Base-by-base conservation (phyloP, 148 eudicot genomes). In the Rhododendron simsii region DNA sequence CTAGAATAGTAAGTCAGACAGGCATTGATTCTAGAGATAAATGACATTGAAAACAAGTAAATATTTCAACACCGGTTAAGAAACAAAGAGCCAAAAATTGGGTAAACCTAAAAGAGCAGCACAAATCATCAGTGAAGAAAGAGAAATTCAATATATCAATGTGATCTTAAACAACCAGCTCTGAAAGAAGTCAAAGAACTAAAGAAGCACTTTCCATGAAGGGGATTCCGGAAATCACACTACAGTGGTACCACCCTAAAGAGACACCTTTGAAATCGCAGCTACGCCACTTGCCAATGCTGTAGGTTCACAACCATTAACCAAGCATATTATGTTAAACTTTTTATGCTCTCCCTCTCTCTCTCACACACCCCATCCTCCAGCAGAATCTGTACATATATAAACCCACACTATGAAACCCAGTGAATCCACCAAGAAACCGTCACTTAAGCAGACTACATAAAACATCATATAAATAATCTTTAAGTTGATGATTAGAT, bases 1-100 rank as follows among this genome's bases (percentile, higher is more conserved):
- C 55, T 50, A 86, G 7, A 84, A 48, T 23, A 81, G 39, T 85
- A 33, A 44, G 35, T 86, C 67, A 80, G 45, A 51, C 26, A 78
- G 73, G 26, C 67, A 81, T 28, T 85, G 33, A 44, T 30, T 37
- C 50, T 7, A 57, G 5, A 41, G 61, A 69, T 48, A 13, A 53
- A n/a, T 11, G 39, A 35, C 50, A 45, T 59, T 3, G 23, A 83
- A 84, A 78, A 53, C 4, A 10, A 65, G 30, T 65, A 65, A 39
- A 13, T 21, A 28, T 26, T 78, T 74, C 35, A 78, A 28, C 41
- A 83, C 41, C 15, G 2, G 59, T 51, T 7, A 69, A 84, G 65
- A 15, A 84, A 50, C 10, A 69, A 50, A 30, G 10, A 35, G 26
- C 39, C 37, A 39, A 15, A 73, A 61, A 55, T 50, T 26, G 21